These are phyloP conservation scores for Quercus tomentella DNA, from an alignment of 331 rosid species.

Conservation along the genomic window DNA sequence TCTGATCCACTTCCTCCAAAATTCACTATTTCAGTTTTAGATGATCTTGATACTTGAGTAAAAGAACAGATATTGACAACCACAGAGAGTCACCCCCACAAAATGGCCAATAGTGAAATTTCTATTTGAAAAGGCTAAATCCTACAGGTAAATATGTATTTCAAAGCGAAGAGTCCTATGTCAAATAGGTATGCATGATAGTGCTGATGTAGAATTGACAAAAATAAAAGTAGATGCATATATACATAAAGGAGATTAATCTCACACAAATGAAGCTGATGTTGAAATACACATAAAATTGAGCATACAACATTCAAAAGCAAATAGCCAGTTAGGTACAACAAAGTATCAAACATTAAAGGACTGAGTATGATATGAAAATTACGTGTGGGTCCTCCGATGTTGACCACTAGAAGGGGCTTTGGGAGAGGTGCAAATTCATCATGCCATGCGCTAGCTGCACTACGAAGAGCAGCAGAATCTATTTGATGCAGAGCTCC, in stretches of 20 bases:
- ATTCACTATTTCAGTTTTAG: too few relatives aligned
- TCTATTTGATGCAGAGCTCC: slow-evolving; percentile 95
- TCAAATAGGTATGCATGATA: too few relatives aligned
- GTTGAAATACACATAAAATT: not conserved
- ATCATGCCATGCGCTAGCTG: slow-evolving; percentile 81
- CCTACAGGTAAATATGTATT: too few relatives aligned
- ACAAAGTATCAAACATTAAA: not conserved
- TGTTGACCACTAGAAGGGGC: slow-evolving; percentile 84
- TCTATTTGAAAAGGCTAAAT: too few relatives aligned
- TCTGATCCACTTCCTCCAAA: too few relatives aligned
- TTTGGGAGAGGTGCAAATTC: slow-evolving; percentile 72
- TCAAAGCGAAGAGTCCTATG: too few relatives aligned
- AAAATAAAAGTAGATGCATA: too few relatives aligned
- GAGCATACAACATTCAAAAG: not conserved
- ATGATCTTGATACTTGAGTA: too few relatives aligned
- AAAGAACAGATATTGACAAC: too few relatives aligned
- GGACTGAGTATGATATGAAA: slow-evolving; percentile 6
- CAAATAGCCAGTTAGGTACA: not conserved
- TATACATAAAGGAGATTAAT: not conserved
- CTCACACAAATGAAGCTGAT: not conserved
- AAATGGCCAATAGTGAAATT: too few relatives aligned
- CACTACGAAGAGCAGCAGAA: slow-evolving; percentile 73
- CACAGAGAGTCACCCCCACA: too few relatives aligned
- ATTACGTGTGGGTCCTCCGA: slow-evolving; percentile 86
- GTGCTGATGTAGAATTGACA: too few relatives aligned